A percentile compares a stretch with the other conserved stretches of the same genome.
phyloP scores from a whole-genome alignment of 73 alveolate genomes.

The Symbiodinium natans region DNA sequence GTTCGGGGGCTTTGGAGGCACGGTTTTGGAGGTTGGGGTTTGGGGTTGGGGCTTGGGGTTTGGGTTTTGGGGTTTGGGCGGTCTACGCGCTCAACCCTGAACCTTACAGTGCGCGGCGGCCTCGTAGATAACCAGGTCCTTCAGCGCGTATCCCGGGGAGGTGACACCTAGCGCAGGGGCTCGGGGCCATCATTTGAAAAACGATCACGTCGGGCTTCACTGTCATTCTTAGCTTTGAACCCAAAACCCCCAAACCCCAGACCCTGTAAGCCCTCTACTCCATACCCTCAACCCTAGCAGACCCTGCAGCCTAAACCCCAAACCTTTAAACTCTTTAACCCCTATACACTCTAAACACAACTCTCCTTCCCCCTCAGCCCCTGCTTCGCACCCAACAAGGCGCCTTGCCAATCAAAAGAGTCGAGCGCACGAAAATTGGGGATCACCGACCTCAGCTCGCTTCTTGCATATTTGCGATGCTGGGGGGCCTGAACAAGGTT shows the following conservation, averaged over 20 bases:
- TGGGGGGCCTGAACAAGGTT: no score
- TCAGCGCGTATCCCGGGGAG: slow-evolving; percentile 62
- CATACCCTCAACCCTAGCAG: no score
- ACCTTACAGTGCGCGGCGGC: background rate
- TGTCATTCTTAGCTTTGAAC: background rate
- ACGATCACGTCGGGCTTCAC: no score
- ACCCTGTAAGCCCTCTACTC: background rate
- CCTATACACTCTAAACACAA: background rate
- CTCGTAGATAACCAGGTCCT: slow-evolving; percentile 76
- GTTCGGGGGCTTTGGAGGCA: background rate
- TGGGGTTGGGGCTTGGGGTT: background rate
- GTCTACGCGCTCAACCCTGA: background rate
- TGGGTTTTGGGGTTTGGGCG: background rate
- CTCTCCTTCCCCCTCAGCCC: no score
- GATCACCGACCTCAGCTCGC: slow-evolving; percentile 3
- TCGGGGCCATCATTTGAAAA: no score
- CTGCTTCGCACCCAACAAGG: background rate
- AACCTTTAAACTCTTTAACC: background rate
- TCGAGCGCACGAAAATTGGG: slow-evolving; percentile 80
- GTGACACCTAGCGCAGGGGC: slow-evolving; percentile 85
- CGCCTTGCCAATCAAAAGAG: slow-evolving; percentile 80
- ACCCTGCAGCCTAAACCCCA: background rate
- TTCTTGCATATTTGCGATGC: no score
- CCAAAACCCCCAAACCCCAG: background rate
- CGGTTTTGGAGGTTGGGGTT: background rate